Percentiles rank a stretch among this genome's conserved stretches.
These are phyloP conservation scores for Magnolia changhungtana DNA, from an alignment of 164 flowering plant genomes.

Conservation along the genomic window DNA sequence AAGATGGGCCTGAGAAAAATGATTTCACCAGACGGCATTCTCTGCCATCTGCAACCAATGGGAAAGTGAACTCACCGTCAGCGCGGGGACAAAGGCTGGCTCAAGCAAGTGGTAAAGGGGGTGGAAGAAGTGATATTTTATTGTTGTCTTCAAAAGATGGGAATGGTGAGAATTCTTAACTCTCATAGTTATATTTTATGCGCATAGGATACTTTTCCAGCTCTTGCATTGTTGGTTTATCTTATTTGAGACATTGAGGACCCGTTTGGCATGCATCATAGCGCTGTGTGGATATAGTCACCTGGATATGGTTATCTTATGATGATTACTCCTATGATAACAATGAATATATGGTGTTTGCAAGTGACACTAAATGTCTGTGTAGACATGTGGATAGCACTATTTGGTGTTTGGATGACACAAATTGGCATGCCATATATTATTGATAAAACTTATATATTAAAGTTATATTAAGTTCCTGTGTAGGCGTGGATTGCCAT, in stretches of 20 bases:
- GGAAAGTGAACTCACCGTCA: constrained; percentile 48
- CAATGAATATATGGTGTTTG: too few relatives aligned
- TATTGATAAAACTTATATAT: too few relatives aligned
- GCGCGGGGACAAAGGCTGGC: constrained; percentile 44
- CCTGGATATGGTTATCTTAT: not conserved
- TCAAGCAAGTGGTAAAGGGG: constrained; percentile 37
- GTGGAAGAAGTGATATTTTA: constrained; percentile 42
- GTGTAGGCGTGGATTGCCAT: too few relatives aligned
- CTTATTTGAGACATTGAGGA: not conserved
- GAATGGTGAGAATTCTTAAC: constrained; percentile 37
- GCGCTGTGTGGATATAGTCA: not conserved
- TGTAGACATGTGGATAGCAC: not conserved
- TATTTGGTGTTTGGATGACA: not conserved
- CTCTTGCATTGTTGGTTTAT: not conserved
- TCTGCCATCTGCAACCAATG: constrained; percentile 53
- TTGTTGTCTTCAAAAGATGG: constrained; percentile 53
- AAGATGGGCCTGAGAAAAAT: constrained; percentile 44
- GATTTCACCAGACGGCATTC: constrained; percentile 57
- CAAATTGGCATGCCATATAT: not conserved
- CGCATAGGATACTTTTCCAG: not conserved
- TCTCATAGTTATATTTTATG: not conserved
- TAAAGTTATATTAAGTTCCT: too few relatives aligned
- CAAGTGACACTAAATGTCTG: not conserved
- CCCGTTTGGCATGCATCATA: not conserved
- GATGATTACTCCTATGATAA: not conserved